Evolutionary conservation across 805 yeast genomes (phyloP), one percentile per base, ranked within the genome.

Genomic region (Nadsonia fulvescens): DNA sequence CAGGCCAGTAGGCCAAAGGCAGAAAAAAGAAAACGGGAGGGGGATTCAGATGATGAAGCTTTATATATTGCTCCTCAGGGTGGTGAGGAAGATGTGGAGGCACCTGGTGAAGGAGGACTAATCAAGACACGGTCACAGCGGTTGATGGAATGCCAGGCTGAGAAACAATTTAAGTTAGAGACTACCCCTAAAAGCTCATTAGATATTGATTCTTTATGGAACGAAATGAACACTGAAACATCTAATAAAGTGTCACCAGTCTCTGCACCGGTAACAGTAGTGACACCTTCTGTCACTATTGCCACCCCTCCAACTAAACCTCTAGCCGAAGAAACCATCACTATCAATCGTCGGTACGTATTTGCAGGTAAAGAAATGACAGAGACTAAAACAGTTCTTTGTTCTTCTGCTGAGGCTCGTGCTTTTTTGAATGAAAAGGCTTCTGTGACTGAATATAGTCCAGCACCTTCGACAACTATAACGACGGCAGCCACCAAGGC

Each of bases 281-380:
- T n/a, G n/a, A n/a, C n/a, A n/a, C n/a, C n/a, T n/a, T n/a, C n/a
- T n/a, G n/a, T n/a, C n/a, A n/a, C n/a, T n/a, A n/a, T n/a, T n/a
- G n/a, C n/a, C 18, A 6, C 10, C 18, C 12, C 31, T 23, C 5
- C 11, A 19, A 9, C 14, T 20, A 12, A n/a, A 17, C 12, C 26
- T 14, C 20, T 27, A 5, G 42, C 39, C 10, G 61, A 56, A 10
- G 70, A 70, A 26, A 61, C 61, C 43, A 63, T 86, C 30, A 66
- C 68, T 38, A 82, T 86, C 30, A 70, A 66, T 32, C 61, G 89
- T 34, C 66, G 71, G 3, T 86, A 78, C 44, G 75, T 77, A 31
- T 86, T 81, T 59, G 96, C 98, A 0, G 95, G 95, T 5, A 76
- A 76, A 39, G 56, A 69, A 3, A 59, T 75, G 2, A 66, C 74